Conservation (phyloP, 345 rosid species). For the Turnera subulata region DNA sequence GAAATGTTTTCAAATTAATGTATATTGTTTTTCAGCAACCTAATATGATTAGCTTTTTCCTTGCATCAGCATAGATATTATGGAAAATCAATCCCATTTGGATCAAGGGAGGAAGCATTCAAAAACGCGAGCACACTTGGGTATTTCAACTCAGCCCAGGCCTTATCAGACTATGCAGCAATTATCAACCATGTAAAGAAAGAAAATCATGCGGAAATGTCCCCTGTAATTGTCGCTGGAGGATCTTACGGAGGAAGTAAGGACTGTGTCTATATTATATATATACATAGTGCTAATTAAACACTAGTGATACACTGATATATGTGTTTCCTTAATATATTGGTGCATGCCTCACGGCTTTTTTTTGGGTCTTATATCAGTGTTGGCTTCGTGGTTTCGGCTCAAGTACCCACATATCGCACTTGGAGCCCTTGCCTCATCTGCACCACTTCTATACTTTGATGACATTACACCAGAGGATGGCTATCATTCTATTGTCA, state of each 20-base stretch:
- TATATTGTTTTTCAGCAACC: no score
- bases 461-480: slow-evolving; percentile 30
- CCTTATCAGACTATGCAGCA: slow-evolving; percentile 56
- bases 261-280: not conserved
- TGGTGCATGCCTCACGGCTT: no score
- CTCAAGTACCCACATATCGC: slow-evolving; percentile 54
- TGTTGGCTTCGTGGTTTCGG: slow-evolving; percentile 54
- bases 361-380: slow-evolving; percentile 12
- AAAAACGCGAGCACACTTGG: slow-evolving; percentile 42
- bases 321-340: no score
- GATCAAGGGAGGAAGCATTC: slow-evolving; percentile 40
- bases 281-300: no score
- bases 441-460: slow-evolving; percentile 51
- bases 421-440: slow-evolving; percentile 51
- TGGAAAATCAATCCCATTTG: slow-evolving; percentile 48
- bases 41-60: no score
- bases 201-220: slow-evolving; percentile 25
- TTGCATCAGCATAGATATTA: slow-evolving; percentile 46
- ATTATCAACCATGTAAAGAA: slow-evolving; percentile 45
- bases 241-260: slow-evolving; percentile 85
- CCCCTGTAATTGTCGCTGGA: slow-evolving; percentile 61
- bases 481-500: slow-evolving; percentile 29
- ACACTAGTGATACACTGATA: no score
- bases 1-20: no score
- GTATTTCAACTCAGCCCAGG: slow-evolving; percentile 54